Conservation (phyloP, 805 yeast species). For the Yamadazyma kitorensis region DNA sequence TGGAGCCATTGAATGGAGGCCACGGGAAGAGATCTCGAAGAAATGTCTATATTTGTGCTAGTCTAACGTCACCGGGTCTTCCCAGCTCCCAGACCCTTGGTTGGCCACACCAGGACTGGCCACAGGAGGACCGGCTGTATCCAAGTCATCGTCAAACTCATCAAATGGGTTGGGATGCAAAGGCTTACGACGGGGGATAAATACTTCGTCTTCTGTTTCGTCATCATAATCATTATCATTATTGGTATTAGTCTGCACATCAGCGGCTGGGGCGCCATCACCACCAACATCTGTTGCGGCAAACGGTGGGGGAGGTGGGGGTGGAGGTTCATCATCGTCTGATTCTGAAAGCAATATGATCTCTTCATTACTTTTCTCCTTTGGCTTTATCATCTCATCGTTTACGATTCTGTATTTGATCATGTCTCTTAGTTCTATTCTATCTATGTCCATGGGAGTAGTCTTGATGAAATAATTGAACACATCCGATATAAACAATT, state of each 20-base stretch:
- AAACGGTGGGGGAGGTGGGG: background rate
- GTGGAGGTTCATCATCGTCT: constrained; percentile 14
- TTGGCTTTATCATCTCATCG: constrained; percentile 14
- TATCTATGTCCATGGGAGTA: constrained; percentile 31
- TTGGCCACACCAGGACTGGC: too few relatives aligned
- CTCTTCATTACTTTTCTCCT: constrained; percentile 17
- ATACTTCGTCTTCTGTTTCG: constrained; percentile 12
- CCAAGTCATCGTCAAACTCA: background rate
- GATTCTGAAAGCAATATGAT: constrained; percentile 33
- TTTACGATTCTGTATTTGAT: constrained; percentile 32
- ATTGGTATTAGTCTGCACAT: background rate
- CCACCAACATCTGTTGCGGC: background rate
- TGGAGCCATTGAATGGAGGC: too few relatives aligned
- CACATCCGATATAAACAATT: constrained; percentile 35
- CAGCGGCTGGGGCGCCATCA: background rate
- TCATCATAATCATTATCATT: constrained; percentile 3
- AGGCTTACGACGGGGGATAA: too few relatives aligned
- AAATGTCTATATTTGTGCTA: constrained; percentile 10
- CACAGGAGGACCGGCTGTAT: too few relatives aligned
- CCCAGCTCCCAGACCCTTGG: constrained; percentile 33
- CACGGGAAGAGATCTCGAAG: too few relatives aligned
- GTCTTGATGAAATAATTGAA: constrained; percentile 41
- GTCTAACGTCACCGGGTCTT: constrained; percentile 38
- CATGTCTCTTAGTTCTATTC: constrained; percentile 36
- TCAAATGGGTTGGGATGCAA: background rate